phyloP scores from a whole-genome alignment of 352 stramenopile genomes.

The Blastocystis sp. region DNA sequence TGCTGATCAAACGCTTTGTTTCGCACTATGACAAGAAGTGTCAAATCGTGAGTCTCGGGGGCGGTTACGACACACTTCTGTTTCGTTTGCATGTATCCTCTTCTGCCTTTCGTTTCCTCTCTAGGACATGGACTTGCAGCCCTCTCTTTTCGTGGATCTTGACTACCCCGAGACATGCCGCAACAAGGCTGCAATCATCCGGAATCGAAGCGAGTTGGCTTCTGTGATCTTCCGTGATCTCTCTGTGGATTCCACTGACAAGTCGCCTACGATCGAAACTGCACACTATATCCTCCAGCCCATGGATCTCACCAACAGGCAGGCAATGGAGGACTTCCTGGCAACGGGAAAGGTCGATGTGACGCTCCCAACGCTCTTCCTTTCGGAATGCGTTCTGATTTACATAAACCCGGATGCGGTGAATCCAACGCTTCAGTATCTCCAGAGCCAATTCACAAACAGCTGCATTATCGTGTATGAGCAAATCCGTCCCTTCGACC shows the following conservation, averaged over 20 bases:
- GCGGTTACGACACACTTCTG: conserved; percentile 75
- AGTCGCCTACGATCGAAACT: conserved; percentile 51
- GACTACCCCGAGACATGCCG: conserved; percentile 74
- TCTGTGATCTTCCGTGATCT: conserved; percentile 29
- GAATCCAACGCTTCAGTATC: conserved; percentile 81
- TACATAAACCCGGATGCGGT: conserved; percentile 87
- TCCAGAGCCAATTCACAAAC: conserved; percentile 80
- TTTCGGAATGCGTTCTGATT: conserved; percentile 88
- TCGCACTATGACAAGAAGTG: conserved; percentile 5
- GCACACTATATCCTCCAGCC: conserved; percentile 72
- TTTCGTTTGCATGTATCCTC: conserved; percentile 72
- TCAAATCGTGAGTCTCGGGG: conserved; percentile 75
- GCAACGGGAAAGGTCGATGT: not conserved
- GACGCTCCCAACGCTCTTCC: conserved; percentile 78
- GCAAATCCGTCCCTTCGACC: conserved; percentile 86
- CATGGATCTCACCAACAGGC: conserved; percentile 69
- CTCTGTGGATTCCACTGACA: conserved; percentile 15
- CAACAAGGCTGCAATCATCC: conserved; percentile 74
- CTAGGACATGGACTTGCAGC: conserved; percentile 39
- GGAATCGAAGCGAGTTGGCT: conserved; percentile 23
- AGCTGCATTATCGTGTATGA: conserved; percentile 86
- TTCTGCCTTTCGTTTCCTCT: not conserved
- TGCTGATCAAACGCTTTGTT: conserved; percentile 75
- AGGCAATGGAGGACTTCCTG: conserved; percentile 57
- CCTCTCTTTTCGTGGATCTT: conserved; percentile 75